phyloP scores from a whole-genome alignment of 345 rosid genomes.

The Luvunga scandens region DNA sequence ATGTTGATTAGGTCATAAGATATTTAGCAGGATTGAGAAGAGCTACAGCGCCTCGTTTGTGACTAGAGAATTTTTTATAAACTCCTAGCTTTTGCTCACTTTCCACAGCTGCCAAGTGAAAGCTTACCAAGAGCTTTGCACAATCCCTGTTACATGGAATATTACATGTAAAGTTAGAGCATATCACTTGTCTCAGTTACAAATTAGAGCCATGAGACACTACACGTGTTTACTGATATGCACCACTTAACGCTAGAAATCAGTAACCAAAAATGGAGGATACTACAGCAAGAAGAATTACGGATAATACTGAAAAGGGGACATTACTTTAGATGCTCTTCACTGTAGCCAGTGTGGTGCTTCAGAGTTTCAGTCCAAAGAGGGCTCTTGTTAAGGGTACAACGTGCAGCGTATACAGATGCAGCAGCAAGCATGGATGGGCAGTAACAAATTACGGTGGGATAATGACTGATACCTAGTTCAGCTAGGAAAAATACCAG shows the following conservation, averaged over 20 bases:
- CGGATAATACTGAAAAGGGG: background rate
- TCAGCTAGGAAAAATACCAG: conserved; percentile 74
- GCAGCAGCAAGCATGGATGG: conserved; percentile 84
- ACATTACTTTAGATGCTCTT: conserved; percentile 52
- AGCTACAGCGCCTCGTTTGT: conserved; percentile 54
- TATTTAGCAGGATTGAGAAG: conserved; percentile 52
- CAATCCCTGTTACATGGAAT: conserved; percentile 48
- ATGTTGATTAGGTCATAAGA: conserved; percentile 11
- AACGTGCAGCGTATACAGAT: conserved; percentile 79
- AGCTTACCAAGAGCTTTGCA: conserved; percentile 54
- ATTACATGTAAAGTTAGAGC: background rate
- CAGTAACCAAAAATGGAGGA: background rate
- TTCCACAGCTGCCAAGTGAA: conserved; percentile 51
- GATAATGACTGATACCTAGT: conserved; percentile 65
- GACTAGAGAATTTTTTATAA: conserved; percentile 50
- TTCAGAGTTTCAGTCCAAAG: conserved; percentile 72
- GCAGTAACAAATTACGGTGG: conserved; percentile 30
- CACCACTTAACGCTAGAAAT: background rate
- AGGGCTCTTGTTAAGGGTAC: conserved; percentile 57
- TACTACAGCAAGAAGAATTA: background rate
- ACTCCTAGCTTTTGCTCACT: conserved; percentile 48
- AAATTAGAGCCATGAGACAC: background rate
- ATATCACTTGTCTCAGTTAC: background rate
- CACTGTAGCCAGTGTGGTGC: conserved; percentile 72
- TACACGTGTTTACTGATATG: too few species aligned